These are phyloP conservation scores for Teratosphaeriaceae sp. DNA, from an alignment of 2,329 filamentous ascomycete genomes.

Conservation along the genomic window DNA sequence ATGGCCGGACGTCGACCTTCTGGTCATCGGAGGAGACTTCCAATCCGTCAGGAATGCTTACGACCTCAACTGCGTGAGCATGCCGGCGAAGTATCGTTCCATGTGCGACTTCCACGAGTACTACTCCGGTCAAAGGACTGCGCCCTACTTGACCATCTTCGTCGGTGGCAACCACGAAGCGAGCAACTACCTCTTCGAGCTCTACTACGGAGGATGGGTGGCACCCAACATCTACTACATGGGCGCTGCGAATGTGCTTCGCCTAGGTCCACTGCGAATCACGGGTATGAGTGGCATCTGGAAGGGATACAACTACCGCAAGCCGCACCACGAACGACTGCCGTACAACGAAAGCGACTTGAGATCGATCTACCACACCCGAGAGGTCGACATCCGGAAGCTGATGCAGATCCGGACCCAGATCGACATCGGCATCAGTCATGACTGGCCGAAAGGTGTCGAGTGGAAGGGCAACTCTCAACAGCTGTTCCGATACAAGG, in stretches of 20 bases:
- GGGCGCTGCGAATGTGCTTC: constrained; percentile 83
- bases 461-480: constrained; percentile 69
- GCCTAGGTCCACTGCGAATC: constrained; percentile 77
- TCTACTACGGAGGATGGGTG: constrained; percentile 96
- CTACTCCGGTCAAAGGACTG: constrained; percentile 69
- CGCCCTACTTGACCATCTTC: constrained; percentile 87
- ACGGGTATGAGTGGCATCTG: constrained; percentile 90
- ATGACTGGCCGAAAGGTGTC: constrained; percentile 87
- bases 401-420: constrained; percentile 77
- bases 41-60: constrained; percentile 84
- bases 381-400: constrained; percentile 87
- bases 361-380: constrained; percentile 78
- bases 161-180: constrained; percentile 95
- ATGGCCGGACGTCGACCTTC: constrained; percentile 77
- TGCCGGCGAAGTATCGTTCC: constrained; percentile 77
- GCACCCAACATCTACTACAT: constrained; percentile 97
- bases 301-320: constrained; percentile 84
- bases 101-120: constrained; percentile 94
- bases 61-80: constrained; percentile 83
- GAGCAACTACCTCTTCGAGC: constrained; percentile 79
- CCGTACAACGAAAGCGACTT: constrained; percentile 75
- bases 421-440: constrained; percentile 84
- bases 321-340: constrained; percentile 74
- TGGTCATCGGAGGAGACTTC: constrained; percentile 96
- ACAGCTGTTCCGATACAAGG: constrained; percentile 66